These are phyloP conservation scores for Cladosporium sp. DNA, from an alignment of 2,329 filamentous ascomycete species.

Conservation along the genomic window DNA sequence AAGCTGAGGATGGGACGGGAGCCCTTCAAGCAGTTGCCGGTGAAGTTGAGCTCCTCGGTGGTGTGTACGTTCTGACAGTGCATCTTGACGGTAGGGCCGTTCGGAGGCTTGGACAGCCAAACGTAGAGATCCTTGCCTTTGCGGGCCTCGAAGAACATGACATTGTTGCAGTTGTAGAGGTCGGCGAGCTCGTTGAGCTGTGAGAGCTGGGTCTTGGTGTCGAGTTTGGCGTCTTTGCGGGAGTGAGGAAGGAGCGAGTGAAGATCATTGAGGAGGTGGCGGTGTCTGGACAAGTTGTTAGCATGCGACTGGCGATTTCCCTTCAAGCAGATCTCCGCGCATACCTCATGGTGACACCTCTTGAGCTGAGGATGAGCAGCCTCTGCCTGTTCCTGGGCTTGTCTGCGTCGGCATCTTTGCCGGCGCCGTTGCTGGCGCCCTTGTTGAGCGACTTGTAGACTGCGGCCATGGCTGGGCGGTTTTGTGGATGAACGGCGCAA, in stretches of 20 bases:
- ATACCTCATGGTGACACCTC: slow-evolving; percentile 85
- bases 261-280: slow-evolving; percentile 87
- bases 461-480: slow-evolving; percentile 43
- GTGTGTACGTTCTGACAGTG: slow-evolving; percentile 79
- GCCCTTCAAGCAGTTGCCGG: slow-evolving; percentile 93
- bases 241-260: slow-evolving; percentile 84
- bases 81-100: slow-evolving; percentile 70
- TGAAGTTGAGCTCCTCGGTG: slow-evolving; percentile 95
- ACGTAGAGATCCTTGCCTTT: slow-evolving; percentile 94
- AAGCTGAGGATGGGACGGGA: slow-evolving; percentile 89
- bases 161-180: slow-evolving; percentile 90
- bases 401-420: slow-evolving; percentile 29
- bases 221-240: slow-evolving; percentile 92
- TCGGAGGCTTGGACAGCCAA: slow-evolving; percentile 88
- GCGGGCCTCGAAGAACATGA: slow-evolving; percentile 90
- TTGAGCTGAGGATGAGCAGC: slow-evolving; percentile 84
- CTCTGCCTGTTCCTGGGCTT: slow-evolving; percentile 48
- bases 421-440: slow-evolving; percentile 33
- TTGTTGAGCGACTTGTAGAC: slow-evolving; percentile 55
- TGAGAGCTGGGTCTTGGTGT: slow-evolving; percentile 84
- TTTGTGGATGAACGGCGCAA: background rate
- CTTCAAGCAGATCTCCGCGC: background rate
- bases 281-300: slow-evolving; percentile 59
- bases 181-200: slow-evolving; percentile 71
- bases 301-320: background rate